These are phyloP conservation scores for Cladophialophora psammophila DNA, from an alignment of 2,329 filamentous ascomycete genomes.

Conservation along the genomic window DNA sequence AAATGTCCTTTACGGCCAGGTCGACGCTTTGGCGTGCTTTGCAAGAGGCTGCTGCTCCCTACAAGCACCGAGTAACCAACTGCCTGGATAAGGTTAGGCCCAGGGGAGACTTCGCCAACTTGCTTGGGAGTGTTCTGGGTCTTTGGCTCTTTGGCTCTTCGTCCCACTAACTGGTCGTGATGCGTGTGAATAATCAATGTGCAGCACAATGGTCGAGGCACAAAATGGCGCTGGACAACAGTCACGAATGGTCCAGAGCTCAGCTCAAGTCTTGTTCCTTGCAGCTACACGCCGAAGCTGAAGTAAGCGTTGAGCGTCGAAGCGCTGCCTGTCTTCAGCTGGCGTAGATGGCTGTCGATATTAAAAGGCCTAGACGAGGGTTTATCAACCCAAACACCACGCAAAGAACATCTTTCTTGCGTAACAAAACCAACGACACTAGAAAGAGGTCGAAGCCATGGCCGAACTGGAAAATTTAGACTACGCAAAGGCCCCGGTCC, in stretches of 20 bases:
- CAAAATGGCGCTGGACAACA: not conserved
- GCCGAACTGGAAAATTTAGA: not conserved
- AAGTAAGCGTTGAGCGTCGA: not conserved
- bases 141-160: not conserved
- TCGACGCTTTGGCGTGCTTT: too few species aligned
- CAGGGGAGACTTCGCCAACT: not conserved
- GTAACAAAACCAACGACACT: too few species aligned
- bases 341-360: not conserved
- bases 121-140: not conserved
- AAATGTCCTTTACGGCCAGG: too few species aligned
- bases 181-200: constrained; percentile 1
- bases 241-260: too few species aligned
- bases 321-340: not conserved
- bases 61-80: not conserved
- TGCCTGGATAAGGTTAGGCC: not conserved
- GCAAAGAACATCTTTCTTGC: too few species aligned
- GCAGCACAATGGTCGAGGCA: not conserved
- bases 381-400: not conserved
- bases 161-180: not conserved
- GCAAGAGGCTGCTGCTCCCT: not conserved
- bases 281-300: not conserved
- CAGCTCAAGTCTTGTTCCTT: too few species aligned
- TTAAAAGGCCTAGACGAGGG: not conserved
- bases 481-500: not conserved
- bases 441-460: too few species aligned